Percentiles rank a stretch among this genome's conserved stretches.
phyloP scores from a whole-genome alignment of 2,329 filamentous ascomycete species.

The Aspergillus chevalieri region DNA sequence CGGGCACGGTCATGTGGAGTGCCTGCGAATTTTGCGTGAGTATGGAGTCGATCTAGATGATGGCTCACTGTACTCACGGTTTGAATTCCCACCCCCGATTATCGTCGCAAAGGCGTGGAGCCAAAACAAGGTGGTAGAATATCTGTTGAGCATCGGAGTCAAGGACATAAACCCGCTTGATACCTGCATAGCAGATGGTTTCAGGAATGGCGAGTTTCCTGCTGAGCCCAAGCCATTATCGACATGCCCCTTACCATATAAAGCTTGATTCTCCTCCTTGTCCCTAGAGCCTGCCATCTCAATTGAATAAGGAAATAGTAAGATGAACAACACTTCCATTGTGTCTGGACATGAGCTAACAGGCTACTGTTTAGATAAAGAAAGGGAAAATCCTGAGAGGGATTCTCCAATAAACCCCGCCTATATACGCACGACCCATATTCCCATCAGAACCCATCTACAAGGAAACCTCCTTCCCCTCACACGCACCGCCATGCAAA shows the following conservation, averaged over 20 bases:
- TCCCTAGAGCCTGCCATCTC: too few species aligned
- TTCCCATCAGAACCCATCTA: not conserved
- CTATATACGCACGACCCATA: not conserved
- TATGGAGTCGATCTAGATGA: not conserved
- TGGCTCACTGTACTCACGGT: not conserved
- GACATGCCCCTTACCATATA: not conserved
- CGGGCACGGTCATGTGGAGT: not conserved
- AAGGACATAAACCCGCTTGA: not conserved
- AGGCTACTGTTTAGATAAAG: too few species aligned
- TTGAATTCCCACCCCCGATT: not conserved
- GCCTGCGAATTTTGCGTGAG: not conserved
- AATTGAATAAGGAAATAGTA: too few species aligned
- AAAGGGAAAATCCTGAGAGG: too few species aligned
- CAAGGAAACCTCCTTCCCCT: constrained; percentile 9
- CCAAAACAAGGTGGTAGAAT: not conserved
- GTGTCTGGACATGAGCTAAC: too few species aligned
- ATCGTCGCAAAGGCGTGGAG: not conserved
- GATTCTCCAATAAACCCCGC: too few species aligned
- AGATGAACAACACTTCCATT: too few species aligned
- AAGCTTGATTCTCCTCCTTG: not conserved
- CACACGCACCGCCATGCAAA: constrained; percentile 38
- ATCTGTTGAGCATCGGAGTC: not conserved
- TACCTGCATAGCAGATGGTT: not conserved
- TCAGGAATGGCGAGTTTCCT: constrained; percentile 1
- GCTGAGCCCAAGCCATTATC: not conserved